These are phyloP conservation scores for Podospora comata DNA, from an alignment of 495 filamentous ascomycete genomes.

Conservation along the genomic window DNA sequence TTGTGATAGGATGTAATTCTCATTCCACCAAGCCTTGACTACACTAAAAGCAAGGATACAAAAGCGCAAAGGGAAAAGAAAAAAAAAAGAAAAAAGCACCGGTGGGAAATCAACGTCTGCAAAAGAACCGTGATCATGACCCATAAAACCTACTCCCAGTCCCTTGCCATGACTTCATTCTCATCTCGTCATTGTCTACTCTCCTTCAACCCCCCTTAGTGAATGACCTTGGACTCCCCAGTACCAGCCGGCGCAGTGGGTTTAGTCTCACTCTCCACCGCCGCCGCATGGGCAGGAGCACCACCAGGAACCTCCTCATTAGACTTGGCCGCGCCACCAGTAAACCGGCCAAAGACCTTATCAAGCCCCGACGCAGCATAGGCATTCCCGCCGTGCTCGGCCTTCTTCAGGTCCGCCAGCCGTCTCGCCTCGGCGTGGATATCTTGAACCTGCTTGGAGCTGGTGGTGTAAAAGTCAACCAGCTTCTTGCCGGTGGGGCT, in stretches of 20 bases:
- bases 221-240: constrained; percentile 14
- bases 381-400: constrained; percentile 51
- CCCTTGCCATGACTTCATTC: neutral
- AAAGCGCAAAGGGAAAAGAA: neutral
- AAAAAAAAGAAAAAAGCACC: neutral
- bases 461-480: constrained; percentile 76
- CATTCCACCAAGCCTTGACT: neutral
- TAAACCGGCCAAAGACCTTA: constrained; percentile 37
- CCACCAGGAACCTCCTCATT: constrained; percentile 21
- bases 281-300: constrained; percentile 12
- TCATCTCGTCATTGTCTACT: neutral
- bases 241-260: constrained; percentile 9
- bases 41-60: constrained; percentile 5
- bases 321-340: constrained; percentile 1
- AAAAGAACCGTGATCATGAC: neutral
- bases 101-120: neutral
- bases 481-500: constrained; percentile 84
- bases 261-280: constrained; percentile 14
- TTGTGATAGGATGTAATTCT: neutral
- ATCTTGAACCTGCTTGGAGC: constrained; percentile 82
- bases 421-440: constrained; percentile 87
- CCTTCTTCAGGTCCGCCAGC: constrained; percentile 81
- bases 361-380: constrained; percentile 49
- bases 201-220: neutral
- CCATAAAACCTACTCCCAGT: neutral